Evolutionary conservation across 371 early-diverging fungal species (phyloP), one percentile per base, ranked within the genome.

Genomic region (Mucor velutinosus): DNA sequence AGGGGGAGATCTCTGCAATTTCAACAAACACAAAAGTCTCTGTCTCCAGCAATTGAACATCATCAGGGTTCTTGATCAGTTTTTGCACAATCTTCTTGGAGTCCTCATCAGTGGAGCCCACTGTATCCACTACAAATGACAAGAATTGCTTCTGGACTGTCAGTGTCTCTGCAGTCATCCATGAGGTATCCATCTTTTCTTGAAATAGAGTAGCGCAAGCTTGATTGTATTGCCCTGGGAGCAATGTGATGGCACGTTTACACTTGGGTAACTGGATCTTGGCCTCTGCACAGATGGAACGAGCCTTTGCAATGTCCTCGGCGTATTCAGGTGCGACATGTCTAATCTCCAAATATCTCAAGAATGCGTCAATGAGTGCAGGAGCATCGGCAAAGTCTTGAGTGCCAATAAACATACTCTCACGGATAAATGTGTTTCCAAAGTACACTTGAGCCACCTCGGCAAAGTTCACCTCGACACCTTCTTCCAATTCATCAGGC

Each of bases 381-480:
- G 88, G 85, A 0, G 86, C 75, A 45, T 83, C 84, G 3, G 62
- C 66, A 55, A 84, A 85, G 29, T 85, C 82, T 29, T 76, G 71
- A 43, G 77, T 41, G 4, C 75, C 67, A 37, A 86, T 80, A 69
- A 85, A 86, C 3, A 76, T 70, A 33, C 78, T 73, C 23, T 71
- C 57, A 11, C 77, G 68, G 43, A 86, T 66, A 64, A 88, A 86
- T 11, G 76, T 66, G 23, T 86, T 80, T 6, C 87, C 83, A 30
- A 86, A 72, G 64, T 84, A 88, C 1, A 85, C 85, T 37, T 85
- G 85, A 7, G 82, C 87, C 7, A 88, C 87, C 41, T 88, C 85
- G 2, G 76, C 74, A 65, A 88, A 88, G 56, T 81, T 85, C 53
- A 88, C 78, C 30, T 74, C 70, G 0, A 74, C 32, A 0, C 76